Base-by-base conservation (phyloP, 192 early-diverging fungal species). In the Fimicolochytrium jonesii region DNA sequence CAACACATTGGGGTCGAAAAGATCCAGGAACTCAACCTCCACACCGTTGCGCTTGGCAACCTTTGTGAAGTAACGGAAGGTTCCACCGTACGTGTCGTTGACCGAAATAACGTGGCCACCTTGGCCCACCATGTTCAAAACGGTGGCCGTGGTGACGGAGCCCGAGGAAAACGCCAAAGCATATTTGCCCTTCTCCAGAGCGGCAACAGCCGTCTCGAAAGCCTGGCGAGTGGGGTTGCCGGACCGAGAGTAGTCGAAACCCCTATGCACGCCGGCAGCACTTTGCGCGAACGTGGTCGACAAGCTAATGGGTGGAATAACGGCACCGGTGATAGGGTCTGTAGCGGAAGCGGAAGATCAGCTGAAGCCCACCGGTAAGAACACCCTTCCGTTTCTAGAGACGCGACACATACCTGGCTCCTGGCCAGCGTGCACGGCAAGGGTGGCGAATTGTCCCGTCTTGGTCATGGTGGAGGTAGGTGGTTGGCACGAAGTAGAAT, bases 251-350 rank as follows among this genome's bases (percentile, higher is more conserved):
- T 98, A 98, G 77, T 98, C 95, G 71, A 87, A 98, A 73, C 77
- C 80, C 68, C 86, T 85, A 77, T 93, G 91, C 53, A 90, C 87
- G 60, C 94, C 94, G n/a, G 94, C 93, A 23, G 86, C 79, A 30
- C 77, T 74, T 79, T 99, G 96, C 74, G 90, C 89, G 74, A 94
- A 99, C 10, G 96, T 99, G 31, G 96, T 99, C 7, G 94, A 95
- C 49, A 99, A 84, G 20, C 88, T 91, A 32, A 99, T 78, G 13
- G 96, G 81, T 36, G 96, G 96, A 59, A 99, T 96, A 13, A 99
- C 96, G n/a, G 96, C 96, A 36, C 94, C 93, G 15, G 94, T 97
- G 57, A 84, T 68, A 23, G 90, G 86, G 66, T 99, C 94, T 73
- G 48, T 2, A n/a, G n/a, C 10, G 34, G 34, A 26, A 48, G 47